Conservation (phyloP, 257 asterid genomes). For the Salvia splendens region DNA sequence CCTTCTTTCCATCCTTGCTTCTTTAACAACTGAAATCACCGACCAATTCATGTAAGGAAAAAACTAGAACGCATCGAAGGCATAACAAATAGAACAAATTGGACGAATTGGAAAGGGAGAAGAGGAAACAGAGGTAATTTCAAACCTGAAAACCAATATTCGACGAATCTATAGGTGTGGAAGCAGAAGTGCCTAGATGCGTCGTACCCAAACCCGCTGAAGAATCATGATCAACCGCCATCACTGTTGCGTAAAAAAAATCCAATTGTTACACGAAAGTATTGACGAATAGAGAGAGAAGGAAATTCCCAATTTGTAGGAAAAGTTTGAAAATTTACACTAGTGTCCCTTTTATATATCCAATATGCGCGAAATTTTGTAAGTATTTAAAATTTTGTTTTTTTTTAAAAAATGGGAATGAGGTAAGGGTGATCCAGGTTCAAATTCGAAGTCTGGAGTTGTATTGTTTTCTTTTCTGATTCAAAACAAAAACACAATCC, state of each 20-base stretch:
- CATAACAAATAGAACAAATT: not conserved
- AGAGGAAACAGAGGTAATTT: not conserved
- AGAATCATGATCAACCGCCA: slow-evolving; percentile 41
- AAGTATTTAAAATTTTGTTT: no score
- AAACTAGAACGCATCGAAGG: not conserved
- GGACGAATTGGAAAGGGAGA: not conserved
- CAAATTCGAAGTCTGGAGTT: no score
- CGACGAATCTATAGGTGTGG: slow-evolving; percentile 54
- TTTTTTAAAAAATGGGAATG: no score
- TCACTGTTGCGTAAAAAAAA: not conserved
- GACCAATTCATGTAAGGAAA: not conserved
- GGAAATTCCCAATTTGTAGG: no score
- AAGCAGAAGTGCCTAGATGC: slow-evolving; percentile 35
- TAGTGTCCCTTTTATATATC: no score
- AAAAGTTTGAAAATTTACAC: no score
- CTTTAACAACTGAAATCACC: slow-evolving; percentile 62
- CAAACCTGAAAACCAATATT: slow-evolving; percentile 58
- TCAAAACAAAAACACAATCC: not conserved
- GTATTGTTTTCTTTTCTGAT: not conserved
- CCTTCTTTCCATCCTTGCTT: slow-evolving; percentile 97
- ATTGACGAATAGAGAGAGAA: no score
- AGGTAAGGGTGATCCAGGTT: no score
- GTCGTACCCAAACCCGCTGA: slow-evolving; percentile 41
- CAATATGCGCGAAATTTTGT: no score
- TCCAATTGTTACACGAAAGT: no score